A percentile compares a stretch with the other conserved stretches of the same genome.
Conservation (phyloP, 208 protist species). For the Histomonas meleagridis region DNA sequence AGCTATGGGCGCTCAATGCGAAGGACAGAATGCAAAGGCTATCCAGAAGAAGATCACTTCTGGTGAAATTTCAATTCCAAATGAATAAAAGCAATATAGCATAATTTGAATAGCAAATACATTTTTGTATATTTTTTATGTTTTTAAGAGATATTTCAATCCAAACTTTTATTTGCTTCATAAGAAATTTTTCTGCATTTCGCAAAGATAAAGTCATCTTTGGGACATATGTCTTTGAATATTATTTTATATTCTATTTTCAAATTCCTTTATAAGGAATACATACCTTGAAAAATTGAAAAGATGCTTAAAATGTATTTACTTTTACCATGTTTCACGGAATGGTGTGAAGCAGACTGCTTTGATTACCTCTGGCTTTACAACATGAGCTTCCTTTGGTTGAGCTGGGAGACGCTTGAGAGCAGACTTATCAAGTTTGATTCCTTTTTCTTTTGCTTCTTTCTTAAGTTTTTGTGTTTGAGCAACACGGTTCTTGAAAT, state of each 20-base stretch:
- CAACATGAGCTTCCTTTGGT: neutral
- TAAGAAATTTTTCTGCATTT: no score
- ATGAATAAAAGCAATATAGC: no score
- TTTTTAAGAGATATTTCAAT: no score
- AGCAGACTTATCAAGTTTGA: neutral
- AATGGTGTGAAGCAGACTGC: neutral
- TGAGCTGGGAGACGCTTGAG: constrained; percentile 27
- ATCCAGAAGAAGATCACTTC: constrained; percentile 76
- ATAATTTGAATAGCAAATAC: no score
- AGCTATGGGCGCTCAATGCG: constrained; percentile 91
- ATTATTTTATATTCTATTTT: no score
- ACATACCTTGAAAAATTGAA: no score
- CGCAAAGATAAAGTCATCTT: no score
- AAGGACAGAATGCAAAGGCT: constrained; percentile 74
- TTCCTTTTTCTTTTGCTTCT: neutral
- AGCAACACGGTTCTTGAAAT: constrained; percentile 61
- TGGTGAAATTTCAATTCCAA: constrained; percentile 68
- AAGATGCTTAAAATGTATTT: no score
- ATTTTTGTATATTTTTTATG: no score
- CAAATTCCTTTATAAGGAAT: no score
- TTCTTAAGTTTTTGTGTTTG: constrained; percentile 43
- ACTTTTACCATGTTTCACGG: constrained; percentile 19
- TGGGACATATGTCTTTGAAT: no score
- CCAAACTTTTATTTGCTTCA: no score
- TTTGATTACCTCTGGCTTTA: neutral